Percentiles rank a stretch among this genome's conserved stretches.
These are phyloP conservation scores for Trichoderma sp. DNA, from an alignment of 2,329 filamentous ascomycete species.

Conservation along the genomic window DNA sequence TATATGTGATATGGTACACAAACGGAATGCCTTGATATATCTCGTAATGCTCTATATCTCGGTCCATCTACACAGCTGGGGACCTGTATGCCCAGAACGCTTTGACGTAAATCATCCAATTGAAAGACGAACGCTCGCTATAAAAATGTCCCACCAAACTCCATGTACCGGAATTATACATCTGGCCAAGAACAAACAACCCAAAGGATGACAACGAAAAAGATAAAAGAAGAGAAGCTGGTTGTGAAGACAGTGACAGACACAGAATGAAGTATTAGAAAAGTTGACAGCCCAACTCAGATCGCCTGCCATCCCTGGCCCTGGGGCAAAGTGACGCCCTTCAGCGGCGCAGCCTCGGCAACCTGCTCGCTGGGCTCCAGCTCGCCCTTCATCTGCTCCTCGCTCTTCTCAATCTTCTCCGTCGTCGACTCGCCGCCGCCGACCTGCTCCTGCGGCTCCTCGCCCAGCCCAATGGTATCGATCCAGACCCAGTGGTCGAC, in stretches of 20 bases:
- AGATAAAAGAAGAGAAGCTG: not conserved
- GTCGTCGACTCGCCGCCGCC: conserved; percentile 37
- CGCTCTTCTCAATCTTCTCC: conserved; percentile 42
- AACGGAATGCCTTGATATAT: not conserved
- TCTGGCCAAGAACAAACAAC: not conserved
- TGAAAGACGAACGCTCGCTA: not conserved
- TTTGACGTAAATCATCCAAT: conserved; percentile 3
- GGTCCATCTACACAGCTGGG: not conserved
- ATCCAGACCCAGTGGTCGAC: conserved; percentile 58
- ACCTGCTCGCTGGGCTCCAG: conserved; percentile 41
- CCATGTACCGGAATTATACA: not conserved
- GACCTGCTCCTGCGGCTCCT: conserved; percentile 37
- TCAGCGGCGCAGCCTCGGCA: not conserved
- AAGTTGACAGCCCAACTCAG: conserved; percentile 42
- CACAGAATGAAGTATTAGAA: not conserved
- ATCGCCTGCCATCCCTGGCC: conserved; percentile 55
- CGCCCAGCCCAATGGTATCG: conserved; percentile 54
- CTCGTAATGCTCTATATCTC: not conserved
- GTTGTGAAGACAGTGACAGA: not conserved
- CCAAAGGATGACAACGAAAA: no score
- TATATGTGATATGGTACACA: no score
- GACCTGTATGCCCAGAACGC: not conserved
- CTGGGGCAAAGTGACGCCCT: conserved; percentile 39
- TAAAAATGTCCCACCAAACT: not conserved
- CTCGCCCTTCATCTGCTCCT: conserved; percentile 42